Evolutionary conservation across 2,329 filamentous ascomycete genomes (phyloP), one percentile per base, ranked within the genome.

Genomic region (Claviceps sp.): DNA sequence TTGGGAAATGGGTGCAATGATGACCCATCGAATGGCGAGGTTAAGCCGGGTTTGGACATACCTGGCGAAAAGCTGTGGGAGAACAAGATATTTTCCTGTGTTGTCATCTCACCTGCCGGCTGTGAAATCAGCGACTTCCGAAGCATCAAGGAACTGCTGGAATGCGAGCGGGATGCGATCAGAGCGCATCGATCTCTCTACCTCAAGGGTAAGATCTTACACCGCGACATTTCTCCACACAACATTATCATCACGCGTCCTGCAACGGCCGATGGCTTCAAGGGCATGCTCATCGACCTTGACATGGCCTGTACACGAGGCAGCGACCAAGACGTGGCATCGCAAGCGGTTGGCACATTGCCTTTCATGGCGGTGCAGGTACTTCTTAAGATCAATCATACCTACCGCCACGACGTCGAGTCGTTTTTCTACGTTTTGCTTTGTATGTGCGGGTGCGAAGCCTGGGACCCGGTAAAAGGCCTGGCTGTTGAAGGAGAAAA

Each of bases 301-400:
- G 57, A 58, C 30, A n/a, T 53, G 1, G 55, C 55, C 1, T 50
- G 48, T 10, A 53, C 54, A 41, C 30, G 61, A 16, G 59, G 57
- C 49, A 53, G 53, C 16, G 53, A 58, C 1, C 57, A 50, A 7
- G 58, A 60, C 52, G 53, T 60, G 48, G 60, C 54, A 34, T 41
- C 59, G 54, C 46, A 67, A 52, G 53, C 54, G 44, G 58, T 56
- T 30, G 62, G 64, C 41, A 67, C 59, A 30, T 61, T 64, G 55
- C 55, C 64, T 45, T 67, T 65, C 47, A 69, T 68, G 59, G 65
- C 62, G 0, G 60, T 66, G 37, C 60, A 65, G 49, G 62, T 70
- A 11, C 54, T 70, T 6, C 49, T 56, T n/a, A 57, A 54, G 7
- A 54, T 56, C 4, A 54, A 59, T 37, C 61, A 68, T 50, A 68